A percentile compares a stretch with the other conserved stretches of the same genome.
Conservation (phyloP, 257 asterid genomes). For the Perilla frutescens region DNA sequence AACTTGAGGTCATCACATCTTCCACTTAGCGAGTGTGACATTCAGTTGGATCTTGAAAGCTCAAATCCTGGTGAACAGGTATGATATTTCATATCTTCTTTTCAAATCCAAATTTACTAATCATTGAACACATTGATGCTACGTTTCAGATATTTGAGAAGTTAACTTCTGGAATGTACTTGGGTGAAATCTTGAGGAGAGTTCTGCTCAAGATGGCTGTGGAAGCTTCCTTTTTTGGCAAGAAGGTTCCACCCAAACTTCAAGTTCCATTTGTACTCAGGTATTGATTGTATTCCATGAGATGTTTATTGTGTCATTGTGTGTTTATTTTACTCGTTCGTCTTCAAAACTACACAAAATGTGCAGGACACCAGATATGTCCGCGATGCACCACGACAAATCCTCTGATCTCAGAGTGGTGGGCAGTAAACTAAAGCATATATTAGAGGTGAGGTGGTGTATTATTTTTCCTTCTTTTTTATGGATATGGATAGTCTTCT, state of each 20-base stretch:
- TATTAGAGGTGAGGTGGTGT: constrained; percentile 57
- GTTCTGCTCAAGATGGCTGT: constrained; percentile 75
- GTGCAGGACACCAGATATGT: constrained; percentile 89
- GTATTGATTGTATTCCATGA: constrained; percentile 39
- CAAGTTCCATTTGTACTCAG: constrained; percentile 62
- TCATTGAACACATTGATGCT: neutral
- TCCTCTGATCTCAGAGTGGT: constrained; percentile 77
- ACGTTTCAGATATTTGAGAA: constrained; percentile 77
- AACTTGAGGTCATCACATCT: constrained; percentile 90
- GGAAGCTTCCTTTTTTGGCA: constrained; percentile 83
- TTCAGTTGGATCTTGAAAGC: constrained; percentile 70
- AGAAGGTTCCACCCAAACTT: constrained; percentile 78
- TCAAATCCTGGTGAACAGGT: constrained; percentile 95
- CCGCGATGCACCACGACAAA: constrained; percentile 91
- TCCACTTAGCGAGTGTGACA: constrained; percentile 80
- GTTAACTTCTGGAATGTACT: constrained; percentile 89
- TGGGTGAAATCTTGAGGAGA: constrained; percentile 84
- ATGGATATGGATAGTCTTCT: neutral
- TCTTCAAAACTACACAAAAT: neutral
- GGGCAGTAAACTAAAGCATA: constrained; percentile 58
- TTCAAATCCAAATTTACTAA: neutral
- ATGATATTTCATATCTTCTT: neutral
- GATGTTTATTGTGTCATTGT: neutral
- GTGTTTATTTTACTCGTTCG: no score
- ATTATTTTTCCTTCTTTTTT: neutral